Conservation (phyloP, 148 eudicot genomes). For the Nepenthes gracilis region DNA sequence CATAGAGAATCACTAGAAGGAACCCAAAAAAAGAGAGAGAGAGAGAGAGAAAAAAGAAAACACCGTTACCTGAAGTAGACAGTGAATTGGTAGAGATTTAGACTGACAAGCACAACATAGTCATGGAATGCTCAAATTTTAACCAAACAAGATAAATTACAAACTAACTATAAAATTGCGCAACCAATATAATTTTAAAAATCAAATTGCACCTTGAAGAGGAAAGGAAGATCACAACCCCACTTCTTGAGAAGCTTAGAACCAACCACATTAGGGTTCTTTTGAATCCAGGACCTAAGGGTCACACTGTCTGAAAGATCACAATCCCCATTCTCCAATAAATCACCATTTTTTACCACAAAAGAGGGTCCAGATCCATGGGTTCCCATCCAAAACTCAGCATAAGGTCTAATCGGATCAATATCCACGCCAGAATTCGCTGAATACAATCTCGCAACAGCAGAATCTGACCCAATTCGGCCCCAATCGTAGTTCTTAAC, state of each 20-base stretch:
- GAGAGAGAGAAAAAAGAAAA: no score
- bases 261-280: conserved; percentile 64
- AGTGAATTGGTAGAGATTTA: no score
- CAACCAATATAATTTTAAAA: background rate
- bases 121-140: no score
- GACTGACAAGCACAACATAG: no score
- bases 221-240: conserved; percentile 74
- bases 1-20: no score
- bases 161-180: no score
- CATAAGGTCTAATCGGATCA: conserved; percentile 42
- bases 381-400: conserved; percentile 98
- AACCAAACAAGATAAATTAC: no score
- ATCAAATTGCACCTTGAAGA: conserved; percentile 56
- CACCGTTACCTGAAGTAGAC: no score
- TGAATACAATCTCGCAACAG: conserved; percentile 43
- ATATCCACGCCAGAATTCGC: conserved; percentile 36
- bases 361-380: conserved; percentile 80
- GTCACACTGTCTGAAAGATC: conserved; percentile 23
- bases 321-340: conserved; percentile 11
- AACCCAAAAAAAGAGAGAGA: no score
- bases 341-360: conserved; percentile 13
- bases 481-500: conserved; percentile 90
- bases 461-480: conserved; percentile 37
- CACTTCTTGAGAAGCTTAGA: conserved; percentile 47
- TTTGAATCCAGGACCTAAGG: conserved; percentile 56